Base-by-base conservation (phyloP, 148 eudicot species). In the Dysphania ambrosioides region DNA sequence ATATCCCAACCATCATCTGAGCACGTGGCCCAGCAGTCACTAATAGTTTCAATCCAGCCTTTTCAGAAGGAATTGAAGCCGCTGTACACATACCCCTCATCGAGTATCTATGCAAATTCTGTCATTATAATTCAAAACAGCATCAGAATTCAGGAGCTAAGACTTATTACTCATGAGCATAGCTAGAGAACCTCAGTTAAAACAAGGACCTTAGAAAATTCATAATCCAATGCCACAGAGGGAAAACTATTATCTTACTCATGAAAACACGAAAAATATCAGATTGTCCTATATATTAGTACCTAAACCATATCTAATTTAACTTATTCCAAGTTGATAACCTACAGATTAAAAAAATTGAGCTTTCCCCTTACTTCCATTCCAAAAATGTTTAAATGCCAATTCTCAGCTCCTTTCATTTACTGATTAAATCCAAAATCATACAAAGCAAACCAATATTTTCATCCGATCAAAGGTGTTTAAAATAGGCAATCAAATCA, bases 21-120 rank as follows among this genome's bases (percentile, higher is more conserved):
- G 97, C 99, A 77, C 68, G 93, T 47, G 96, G 83, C 61, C 97
- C 97, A 30, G 91, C 97, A 40, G 93, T 95, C 59, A 95, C 97
- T 24, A 95, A 83, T 15, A 83, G 78, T 83, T 95, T 92, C 75
- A 82, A 58, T 51, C 92, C 93, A 63, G 82, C 87, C 57, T 82
- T 87, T 61, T 79, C 88, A 21, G 79, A 75, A 41, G 78, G 72
- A 56, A 84, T 44, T 66, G 88, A 41, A 69, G 90, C 78, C 26
- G 85, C 73, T 15, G 87, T 86, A 79, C 90, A 86, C 78, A 95
- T 85, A 66, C 82, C 85, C 76, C 89, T 88, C 56, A 80, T 73
- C 10, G 86, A 81, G 30, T 84, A 87, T 49, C 57, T 66, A 79
- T 44, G 78, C 27, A 81, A 75, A 57, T 78, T 88, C 99, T 95